Conservation (phyloP, 164 flowering plant species). For the Chimonanthus praecox region DNA sequence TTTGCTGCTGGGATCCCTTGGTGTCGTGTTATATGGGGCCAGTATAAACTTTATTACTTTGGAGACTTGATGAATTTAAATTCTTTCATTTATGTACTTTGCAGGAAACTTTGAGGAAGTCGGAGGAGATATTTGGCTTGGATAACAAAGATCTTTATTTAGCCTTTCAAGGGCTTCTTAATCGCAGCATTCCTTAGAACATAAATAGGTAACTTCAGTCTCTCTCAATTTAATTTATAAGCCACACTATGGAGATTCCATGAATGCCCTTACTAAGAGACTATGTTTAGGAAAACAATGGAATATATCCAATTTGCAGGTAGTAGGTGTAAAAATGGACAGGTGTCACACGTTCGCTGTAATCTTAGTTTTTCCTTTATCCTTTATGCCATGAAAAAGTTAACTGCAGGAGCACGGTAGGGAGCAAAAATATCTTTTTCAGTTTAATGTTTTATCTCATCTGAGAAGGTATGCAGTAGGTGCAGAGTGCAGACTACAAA, state of each 20-base stretch:
- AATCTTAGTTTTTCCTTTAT: too few species aligned
- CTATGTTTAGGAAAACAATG: too few species aligned
- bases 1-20: not conserved
- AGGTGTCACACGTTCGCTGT: not conserved
- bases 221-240: not conserved
- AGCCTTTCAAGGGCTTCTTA: conserved; percentile 85
- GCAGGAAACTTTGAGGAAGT: conserved; percentile 89
- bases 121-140: conserved; percentile 85
- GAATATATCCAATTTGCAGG: not conserved
- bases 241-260: not conserved
- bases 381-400: not conserved
- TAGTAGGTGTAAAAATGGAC: not conserved
- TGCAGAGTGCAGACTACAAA: too few species aligned
- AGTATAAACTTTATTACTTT: not conserved
- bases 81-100: not conserved
- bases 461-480: too few species aligned
- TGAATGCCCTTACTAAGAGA: not conserved
- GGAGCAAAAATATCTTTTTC: too few species aligned
- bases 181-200: conserved; percentile 36
- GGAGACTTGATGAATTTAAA: not conserved
- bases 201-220: not conserved
- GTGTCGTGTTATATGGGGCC: not conserved
- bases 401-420: too few species aligned
- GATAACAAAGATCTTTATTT: conserved; percentile 86
- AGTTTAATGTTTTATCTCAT: too few species aligned